Conservation (phyloP, 345 rosid genomes). For the Aquilaria yunnanensis region DNA sequence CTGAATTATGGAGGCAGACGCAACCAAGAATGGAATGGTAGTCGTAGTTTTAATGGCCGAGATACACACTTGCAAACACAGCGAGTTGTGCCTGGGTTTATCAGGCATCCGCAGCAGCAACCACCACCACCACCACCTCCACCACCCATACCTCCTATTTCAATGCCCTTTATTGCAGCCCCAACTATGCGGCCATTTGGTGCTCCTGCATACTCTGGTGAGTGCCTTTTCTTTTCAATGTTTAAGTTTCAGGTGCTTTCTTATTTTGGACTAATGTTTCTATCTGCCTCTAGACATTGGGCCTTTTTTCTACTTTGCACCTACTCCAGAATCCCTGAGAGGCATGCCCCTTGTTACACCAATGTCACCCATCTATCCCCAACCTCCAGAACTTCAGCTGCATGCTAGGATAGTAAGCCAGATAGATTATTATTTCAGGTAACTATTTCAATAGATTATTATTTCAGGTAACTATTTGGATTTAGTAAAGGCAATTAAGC, state of each 20-base stretch:
- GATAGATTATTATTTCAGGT: constrained; percentile 93
- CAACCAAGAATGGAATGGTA: constrained; percentile 56
- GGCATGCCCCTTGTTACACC: constrained; percentile 43
- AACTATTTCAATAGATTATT: constrained; percentile 11
- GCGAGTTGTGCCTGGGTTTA: constrained; percentile 45
- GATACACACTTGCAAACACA: constrained; percentile 60
- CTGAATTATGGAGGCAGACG: constrained; percentile 70
- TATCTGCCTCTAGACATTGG: constrained; percentile 38
- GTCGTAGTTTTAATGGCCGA: constrained; percentile 55
- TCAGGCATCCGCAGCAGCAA: constrained; percentile 55
- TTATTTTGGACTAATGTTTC: constrained; percentile 20
- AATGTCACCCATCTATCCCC: constrained; percentile 36
- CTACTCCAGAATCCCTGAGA: constrained; percentile 34
- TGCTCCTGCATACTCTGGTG: constrained; percentile 56
- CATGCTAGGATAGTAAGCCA: constrained; percentile 48
- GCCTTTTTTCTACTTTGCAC: constrained; percentile 39
- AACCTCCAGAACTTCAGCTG: constrained; percentile 45
- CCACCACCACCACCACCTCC: constrained; percentile 46
- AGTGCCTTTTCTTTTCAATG: constrained; percentile 18
- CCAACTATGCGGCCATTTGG: constrained; percentile 47
- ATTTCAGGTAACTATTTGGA: background rate
- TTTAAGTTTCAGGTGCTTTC: background rate
- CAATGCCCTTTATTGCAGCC: constrained; percentile 43
- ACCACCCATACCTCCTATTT: constrained; percentile 23
- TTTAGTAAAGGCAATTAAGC: background rate